Evolutionary conservation across 805 yeast species (phyloP), one percentile per base, ranked within the genome.

Genomic region (Lipomyces chichibuensis): DNA sequence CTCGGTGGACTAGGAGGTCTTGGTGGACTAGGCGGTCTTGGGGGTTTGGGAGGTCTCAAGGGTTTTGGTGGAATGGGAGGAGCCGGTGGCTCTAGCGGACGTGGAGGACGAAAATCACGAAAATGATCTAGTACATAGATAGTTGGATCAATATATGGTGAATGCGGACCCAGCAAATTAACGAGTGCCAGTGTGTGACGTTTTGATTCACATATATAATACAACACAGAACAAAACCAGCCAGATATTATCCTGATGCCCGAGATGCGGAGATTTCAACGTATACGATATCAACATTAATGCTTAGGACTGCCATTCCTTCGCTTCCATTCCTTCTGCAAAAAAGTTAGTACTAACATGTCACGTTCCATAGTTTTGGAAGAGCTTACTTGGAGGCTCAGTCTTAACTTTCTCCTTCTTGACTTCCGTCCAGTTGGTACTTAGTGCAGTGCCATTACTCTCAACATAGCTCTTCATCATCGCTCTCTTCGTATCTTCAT

Each of bases 401-500:
- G 88, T 84, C 73, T 88, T 89, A 56, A 89, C 89, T 25, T 77
- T 82, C 66, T 85, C 86, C 64, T 84, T 81, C 51, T 85, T 81
- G 1, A 96, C 98, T 67, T 92, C 97, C 11, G 80, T 84, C 99
- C 99, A 95, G 75, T 91, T 90, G 3, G 99, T 95, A 57, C 96
- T 91, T 66, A 95, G 81, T 1, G 96, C 86, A 0, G 99, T 95
- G 25, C 99, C 99, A 73, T 90, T 89, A 72, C 97, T 90, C 78
- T 95, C 97, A n/a, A 86, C 82, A 74, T 85, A 95, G 62, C 97
- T 91, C 80, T 95, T 95, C 96, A 91, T 89, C 98, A 95, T 95
- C 1, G 99, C 99, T 61, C 96, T 82, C 72, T 82, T 82, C 0
- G 96, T 88, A 74, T 95, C 97, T 7, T 90, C 95, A 75, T 92